A percentile compares a stretch with the other conserved stretches of the same genome.
These are phyloP conservation scores for Lachnellula cervina DNA, from an alignment of 2,329 filamentous ascomycete genomes.

Conservation along the genomic window DNA sequence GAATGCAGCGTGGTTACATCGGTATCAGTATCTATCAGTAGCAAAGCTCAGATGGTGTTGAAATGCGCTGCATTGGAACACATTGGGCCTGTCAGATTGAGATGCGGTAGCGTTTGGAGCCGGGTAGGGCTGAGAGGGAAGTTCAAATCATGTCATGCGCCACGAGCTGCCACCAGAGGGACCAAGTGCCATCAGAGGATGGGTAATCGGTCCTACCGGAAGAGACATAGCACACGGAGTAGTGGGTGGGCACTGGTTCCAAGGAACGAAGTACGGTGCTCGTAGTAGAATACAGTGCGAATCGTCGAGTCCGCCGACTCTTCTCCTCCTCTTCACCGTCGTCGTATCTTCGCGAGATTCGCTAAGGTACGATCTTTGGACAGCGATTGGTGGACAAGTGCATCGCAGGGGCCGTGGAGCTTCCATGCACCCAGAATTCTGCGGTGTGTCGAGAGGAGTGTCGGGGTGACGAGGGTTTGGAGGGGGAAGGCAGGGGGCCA, in stretches of 20 bases:
- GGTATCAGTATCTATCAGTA: neutral
- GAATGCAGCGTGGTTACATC: neutral
- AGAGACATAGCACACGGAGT: neutral
- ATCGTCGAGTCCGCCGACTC: neutral
- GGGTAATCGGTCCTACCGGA: neutral
- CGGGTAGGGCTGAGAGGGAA: neutral
- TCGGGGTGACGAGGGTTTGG: neutral
- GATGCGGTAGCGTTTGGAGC: neutral
- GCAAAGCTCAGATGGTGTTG: neutral
- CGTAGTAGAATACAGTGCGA: neutral
- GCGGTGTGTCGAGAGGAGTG: conserved; percentile 11
- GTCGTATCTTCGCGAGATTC: conserved; percentile 7
- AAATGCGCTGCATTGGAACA: neutral
- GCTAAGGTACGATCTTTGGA: conserved; percentile 5
- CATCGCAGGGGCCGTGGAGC: conserved; percentile 4
- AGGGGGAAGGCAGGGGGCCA: neutral
- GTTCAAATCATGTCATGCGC: neutral
- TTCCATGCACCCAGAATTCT: conserved; percentile 10
- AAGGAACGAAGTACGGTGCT: neutral
- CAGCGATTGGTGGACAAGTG: conserved; percentile 5
- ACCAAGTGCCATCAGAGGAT: neutral
- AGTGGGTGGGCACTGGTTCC: neutral
- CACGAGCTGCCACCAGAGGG: neutral
- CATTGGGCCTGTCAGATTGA: neutral
- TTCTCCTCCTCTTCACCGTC: conserved; percentile 7